phyloP scores from a whole-genome alignment of 2,329 filamentous ascomycete genomes.

The Colletotrichum shisoi region DNA sequence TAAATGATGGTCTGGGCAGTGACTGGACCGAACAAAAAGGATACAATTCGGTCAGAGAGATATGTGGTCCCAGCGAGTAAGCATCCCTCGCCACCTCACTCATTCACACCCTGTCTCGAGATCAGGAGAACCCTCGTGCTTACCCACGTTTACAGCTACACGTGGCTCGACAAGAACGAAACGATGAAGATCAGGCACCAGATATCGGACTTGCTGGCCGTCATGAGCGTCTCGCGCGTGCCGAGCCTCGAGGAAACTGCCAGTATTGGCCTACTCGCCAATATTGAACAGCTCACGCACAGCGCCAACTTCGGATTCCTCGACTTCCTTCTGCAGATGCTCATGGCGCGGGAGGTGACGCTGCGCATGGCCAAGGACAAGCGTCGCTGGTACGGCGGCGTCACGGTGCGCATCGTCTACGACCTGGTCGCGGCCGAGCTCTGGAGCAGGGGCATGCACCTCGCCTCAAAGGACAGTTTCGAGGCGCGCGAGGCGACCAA shows the following conservation, averaged over 20 bases:
- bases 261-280: neutral
- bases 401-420: neutral
- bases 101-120: too few relatives aligned
- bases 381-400: neutral
- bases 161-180: too few relatives aligned
- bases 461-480: neutral
- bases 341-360: neutral
- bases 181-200: too few relatives aligned
- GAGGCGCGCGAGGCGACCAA: neutral
- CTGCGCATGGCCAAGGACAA: too few relatives aligned
- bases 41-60: too few relatives aligned
- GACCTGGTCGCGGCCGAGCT: neutral
- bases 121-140: too few relatives aligned
- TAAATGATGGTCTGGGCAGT: too few relatives aligned
- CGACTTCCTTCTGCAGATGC: neutral
- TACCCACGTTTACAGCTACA: too few relatives aligned
- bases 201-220: too few relatives aligned
- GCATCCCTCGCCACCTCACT: too few relatives aligned
- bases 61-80: too few relatives aligned
- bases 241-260: neutral
- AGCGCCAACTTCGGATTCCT: neutral
- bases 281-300: neutral
- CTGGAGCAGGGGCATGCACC: neutral
- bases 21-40: too few relatives aligned
- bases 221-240: neutral